Percentiles rank a stretch among this genome's conserved stretches.
Conservation (phyloP, 805 yeast genomes). For the Phaffomyces antillensis region DNA sequence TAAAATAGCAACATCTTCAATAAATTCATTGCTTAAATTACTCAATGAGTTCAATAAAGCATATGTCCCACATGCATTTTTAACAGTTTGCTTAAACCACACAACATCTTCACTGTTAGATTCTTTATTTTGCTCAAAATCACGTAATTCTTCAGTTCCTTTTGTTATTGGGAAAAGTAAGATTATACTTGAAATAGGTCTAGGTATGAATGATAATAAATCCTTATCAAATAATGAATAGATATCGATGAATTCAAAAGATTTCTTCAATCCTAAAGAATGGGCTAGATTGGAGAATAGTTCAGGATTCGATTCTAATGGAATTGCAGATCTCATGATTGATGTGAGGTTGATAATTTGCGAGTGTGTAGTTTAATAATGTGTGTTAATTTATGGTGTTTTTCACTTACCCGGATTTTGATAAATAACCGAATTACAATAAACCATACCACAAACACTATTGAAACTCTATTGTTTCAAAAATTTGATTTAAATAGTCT, state of each 20-base stretch:
- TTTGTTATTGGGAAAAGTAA: constrained; percentile 75
- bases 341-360: no score
- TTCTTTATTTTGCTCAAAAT: constrained; percentile 29
- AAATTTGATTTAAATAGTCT: no score
- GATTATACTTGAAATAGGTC: constrained; percentile 73
- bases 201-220: constrained; percentile 70
- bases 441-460: no score
- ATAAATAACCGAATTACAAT: no score
- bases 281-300: constrained; percentile 67
- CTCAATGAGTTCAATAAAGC: constrained; percentile 68
- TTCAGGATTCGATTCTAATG: constrained; percentile 86
- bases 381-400: no score
- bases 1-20: constrained; percentile 10
- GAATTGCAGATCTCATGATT: constrained; percentile 43
- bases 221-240: constrained; percentile 82
- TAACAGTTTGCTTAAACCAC: constrained; percentile 85
- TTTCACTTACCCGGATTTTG: no score
- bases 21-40: constrained; percentile 28
- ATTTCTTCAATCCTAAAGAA: constrained; percentile 57
- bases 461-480: no score
- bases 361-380: no score
- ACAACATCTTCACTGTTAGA: constrained; percentile 26
- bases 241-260: constrained; percentile 67
- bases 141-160: constrained; percentile 46
- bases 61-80: constrained; percentile 89